Percentiles rank a stretch among this genome's conserved stretches.
Conservation (phyloP, 345 rosid species). For the Abelmoschus esculentus region DNA sequence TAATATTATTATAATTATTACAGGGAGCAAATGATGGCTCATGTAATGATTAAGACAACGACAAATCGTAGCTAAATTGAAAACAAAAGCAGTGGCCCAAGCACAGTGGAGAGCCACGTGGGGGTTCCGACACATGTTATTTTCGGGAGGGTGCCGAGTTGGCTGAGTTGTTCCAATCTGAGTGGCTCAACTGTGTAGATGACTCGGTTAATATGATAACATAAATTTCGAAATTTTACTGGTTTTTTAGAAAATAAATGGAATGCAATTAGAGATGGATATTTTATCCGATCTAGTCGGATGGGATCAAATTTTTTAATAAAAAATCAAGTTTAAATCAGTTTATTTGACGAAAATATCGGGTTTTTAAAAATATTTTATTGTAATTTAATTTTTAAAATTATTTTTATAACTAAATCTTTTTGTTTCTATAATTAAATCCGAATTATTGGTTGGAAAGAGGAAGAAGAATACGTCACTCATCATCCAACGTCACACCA, state of each 20-base stretch:
- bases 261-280: too few relatives aligned
- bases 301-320: too few relatives aligned
- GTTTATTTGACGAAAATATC: too few relatives aligned
- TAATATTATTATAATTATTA: not conserved
- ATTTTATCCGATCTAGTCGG: too few relatives aligned
- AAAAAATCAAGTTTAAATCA: too few relatives aligned
- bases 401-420: too few relatives aligned
- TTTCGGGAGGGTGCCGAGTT: too few relatives aligned
- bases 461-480: conserved; percentile 52
- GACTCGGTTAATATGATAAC: not conserved
- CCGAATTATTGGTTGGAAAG: conserved; percentile 32
- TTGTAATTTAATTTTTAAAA: too few relatives aligned
- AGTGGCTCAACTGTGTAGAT: not conserved
- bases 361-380: too few relatives aligned
- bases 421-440: too few relatives aligned
- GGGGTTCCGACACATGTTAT: not conserved
- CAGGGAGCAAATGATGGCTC: not conserved
- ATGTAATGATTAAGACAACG: not conserved
- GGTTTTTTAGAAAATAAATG: not conserved
- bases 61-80: not conserved
- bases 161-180: too few relatives aligned
- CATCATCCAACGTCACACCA: conserved; percentile 31
- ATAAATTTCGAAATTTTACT: too few relatives aligned
- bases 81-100: conserved; percentile 1
- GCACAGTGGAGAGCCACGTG: conserved; percentile 17